phyloP scores from a whole-genome alignment of 805 yeast genomes.

The Limtongia smithiae region DNA sequence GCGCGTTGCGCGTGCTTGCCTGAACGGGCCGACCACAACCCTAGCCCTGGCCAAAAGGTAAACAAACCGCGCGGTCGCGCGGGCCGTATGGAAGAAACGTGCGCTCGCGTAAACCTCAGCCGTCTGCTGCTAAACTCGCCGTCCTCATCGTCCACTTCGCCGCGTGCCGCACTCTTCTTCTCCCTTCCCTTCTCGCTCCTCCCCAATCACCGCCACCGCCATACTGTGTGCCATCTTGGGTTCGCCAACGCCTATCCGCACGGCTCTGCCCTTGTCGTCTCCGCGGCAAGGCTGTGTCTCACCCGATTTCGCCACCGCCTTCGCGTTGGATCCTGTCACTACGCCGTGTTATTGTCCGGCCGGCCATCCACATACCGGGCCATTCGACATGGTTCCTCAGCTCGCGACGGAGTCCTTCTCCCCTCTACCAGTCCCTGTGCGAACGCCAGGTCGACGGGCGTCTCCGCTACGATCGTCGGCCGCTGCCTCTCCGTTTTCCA shows the following conservation, averaged over 20 bases:
- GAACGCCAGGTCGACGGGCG: slow-evolving; percentile 14
- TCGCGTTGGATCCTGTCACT: neutral
- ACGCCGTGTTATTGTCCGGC: neutral
- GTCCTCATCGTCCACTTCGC: neutral
- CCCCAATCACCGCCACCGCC: no score
- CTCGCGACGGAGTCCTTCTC: slow-evolving; percentile 23
- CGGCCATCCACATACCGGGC: neutral
- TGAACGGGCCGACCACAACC: no score
- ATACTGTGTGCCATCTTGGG: neutral
- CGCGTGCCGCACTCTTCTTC: neutral
- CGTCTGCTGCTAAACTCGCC: no score
- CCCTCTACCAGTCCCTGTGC: slow-evolving; percentile 17
- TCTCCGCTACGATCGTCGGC: slow-evolving; percentile 19
- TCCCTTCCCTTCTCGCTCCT: no score
- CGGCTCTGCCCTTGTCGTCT: neutral
- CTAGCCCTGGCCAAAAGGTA: no score
- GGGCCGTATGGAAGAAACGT: no score
- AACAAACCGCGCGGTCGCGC: no score
- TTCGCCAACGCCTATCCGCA: neutral
- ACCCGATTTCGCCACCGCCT: neutral
- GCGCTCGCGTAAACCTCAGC: no score
- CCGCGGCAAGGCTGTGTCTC: neutral
- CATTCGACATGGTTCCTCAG: slow-evolving; percentile 17
- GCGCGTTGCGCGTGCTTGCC: no score
- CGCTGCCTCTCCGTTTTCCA: slow-evolving; percentile 9